These are phyloP conservation scores for Plasmopara viticola DNA, from an alignment of 352 stramenopile genomes.

Conservation along the genomic window DNA sequence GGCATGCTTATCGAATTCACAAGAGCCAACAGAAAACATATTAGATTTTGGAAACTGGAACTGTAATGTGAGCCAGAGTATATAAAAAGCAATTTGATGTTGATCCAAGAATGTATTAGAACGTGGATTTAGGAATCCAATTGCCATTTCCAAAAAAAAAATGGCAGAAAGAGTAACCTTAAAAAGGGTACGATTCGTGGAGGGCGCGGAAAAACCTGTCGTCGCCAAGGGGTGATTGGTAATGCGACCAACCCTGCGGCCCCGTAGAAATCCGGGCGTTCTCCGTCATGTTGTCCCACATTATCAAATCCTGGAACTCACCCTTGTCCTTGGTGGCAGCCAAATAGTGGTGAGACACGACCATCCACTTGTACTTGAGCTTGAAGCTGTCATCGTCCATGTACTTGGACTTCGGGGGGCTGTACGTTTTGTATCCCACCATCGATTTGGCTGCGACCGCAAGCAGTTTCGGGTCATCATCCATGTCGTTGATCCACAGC, in stretches of 20 bases:
- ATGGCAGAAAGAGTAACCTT: not conserved
- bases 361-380: constrained; percentile 4
- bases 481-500: not conserved
- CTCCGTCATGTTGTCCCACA: constrained; percentile 13
- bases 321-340: constrained; percentile 4
- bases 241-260: not conserved
- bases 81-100: no score
- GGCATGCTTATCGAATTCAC: no score
- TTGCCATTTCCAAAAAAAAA: no score
- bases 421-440: constrained; percentile 1
- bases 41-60: no score
- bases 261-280: not conserved
- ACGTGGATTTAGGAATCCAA: no score
- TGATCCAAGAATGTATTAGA: no score
- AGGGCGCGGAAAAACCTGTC: not conserved
- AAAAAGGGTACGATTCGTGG: not conserved
- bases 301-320: constrained; percentile 10
- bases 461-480: not conserved
- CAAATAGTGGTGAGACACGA: constrained; percentile 10
- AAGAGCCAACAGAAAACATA: no score
- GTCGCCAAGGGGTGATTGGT: not conserved
- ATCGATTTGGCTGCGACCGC: not conserved
- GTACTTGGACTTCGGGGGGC: not conserved
- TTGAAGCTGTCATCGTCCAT: constrained; percentile 3
- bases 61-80: no score